Base-by-base conservation (phyloP, 495 filamentous ascomycete genomes). In the Cryomyces antarcticus region DNA sequence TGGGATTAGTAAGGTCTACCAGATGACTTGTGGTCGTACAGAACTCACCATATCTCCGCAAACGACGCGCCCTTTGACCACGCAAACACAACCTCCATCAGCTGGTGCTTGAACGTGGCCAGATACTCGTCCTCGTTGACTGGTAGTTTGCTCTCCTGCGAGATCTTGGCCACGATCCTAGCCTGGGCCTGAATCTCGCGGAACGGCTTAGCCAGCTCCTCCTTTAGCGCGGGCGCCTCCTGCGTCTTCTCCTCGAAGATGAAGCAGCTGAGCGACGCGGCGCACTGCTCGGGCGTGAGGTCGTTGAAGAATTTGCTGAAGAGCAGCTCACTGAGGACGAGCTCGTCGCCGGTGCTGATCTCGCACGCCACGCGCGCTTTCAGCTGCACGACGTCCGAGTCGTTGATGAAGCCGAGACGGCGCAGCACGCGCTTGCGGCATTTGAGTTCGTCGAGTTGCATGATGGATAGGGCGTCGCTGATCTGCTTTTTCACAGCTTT, bases 241-340 rank as follows among this genome's bases (percentile, higher is more conserved):
- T 84, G 76, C 31, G 78, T 71, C 62, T 92, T 93, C 64, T 97
- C 89, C 57, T 97, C 89, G 48, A 93, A 94, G 45, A 96, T 86
- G 62, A 97, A 97, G 50, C 81, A 80, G 54, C 82, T 92, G 41
- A 97, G 66, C 7, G 82, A 69, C 12, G 88, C 73, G 3, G 92
- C 89, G 49, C 72, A 77, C 54, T 87, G 68, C 54, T 96, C 88
- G 0, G 89, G 85, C 0, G 73, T 76, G 28, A 96, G 66, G 51
- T 93, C 85, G 59, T 96, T 96, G 70, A 97, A 97, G 68, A 94
- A 93, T 42, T 86, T 74, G 59, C 95, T 92, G 65, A 97, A 95
- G 4, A 97, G 70, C 29, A 97, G 65, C 61, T 97, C 92, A 37
- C 78, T 80, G 3, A 97, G 72, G 51, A 97, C 74, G 28, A 96